Base-by-base conservation (phyloP, 768 basidiomycete species). In the Phanerochaete sordida region DNA sequence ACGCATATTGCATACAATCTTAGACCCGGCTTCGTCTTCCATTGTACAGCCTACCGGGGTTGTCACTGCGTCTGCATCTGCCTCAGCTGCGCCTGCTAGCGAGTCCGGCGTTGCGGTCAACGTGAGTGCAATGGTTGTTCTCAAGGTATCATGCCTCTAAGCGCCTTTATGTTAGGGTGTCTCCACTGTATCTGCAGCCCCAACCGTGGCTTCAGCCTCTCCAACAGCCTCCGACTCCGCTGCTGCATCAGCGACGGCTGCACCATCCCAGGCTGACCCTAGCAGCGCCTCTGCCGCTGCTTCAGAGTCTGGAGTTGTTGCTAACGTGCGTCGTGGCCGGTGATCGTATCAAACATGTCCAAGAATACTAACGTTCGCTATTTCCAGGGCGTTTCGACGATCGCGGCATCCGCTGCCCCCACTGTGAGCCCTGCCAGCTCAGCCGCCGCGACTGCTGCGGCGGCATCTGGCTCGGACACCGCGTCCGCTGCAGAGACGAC, bases 311-410 rank as follows among this genome's bases (percentile, higher is more conserved):
- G 53, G 53, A 24, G 53, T 43, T 23, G 53, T 54, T 54, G 35
- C 12, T 9, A 54, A 54, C 53, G 53, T 54, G 27, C 35, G 46
- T 31, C 8, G 37, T n/a, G 12, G 6, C 31, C 5, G 26, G 30
- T 55, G 37, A 54, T 47, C 53, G 46, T 11, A 60, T 60, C 47
- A 64, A 35, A 13, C 7, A 61, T 55, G 61, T 63, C 13, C 19
- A 16, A 31, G 58, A 23, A 24, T 28, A 16, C 37, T 51, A 21
- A 31, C 39, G 5, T n/a, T 50, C 8, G 31, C 26, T 23, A 26
- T 56, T 33, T 50, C 11, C 43, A 63, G 62, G 62, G 68, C 33
- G 60, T 71, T 11, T 68, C 70, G 12, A 63, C 63, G 11, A 62
- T 66, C 24, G 46, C 64, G 45, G 28, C 70, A 21, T 62, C 60